Percentiles rank a stretch among this genome's conserved stretches.
Conservation (phyloP, 176 grass and related monocot genomes). For the Calamus simplicifolius region DNA sequence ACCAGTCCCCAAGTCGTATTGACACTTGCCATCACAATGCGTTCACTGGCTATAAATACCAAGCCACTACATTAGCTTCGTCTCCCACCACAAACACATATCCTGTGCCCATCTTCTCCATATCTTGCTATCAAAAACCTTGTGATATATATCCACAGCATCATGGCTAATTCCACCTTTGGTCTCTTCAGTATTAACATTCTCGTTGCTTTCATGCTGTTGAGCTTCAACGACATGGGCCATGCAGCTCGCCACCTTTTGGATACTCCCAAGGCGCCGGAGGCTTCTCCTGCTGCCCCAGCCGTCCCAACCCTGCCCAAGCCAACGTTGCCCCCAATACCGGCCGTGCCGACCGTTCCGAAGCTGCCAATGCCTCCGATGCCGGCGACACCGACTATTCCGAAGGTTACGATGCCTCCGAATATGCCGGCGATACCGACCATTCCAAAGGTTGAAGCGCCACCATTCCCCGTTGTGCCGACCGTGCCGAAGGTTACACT, state of each 20-base stretch:
- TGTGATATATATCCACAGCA: neutral
- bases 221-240: neutral
- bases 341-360: conserved; percentile 7
- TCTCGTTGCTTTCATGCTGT: conserved; percentile 7
- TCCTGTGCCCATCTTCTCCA: no score
- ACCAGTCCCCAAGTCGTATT: no score
- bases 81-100: no score
- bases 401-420: neutral
- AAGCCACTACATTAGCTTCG: no score
- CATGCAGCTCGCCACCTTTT: conserved; percentile 28
- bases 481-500: neutral
- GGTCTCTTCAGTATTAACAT: conserved; percentile 11
- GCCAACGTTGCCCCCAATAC: conserved; percentile 7
- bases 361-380: conserved; percentile 32
- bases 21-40: no score
- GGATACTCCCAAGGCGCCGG: neutral
- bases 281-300: conserved; percentile 1
- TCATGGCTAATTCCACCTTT: neutral
- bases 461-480: conserved; percentile 18
- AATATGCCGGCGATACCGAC: conserved; percentile 7
- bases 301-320: neutral
- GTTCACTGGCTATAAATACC: no score
- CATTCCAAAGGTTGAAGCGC: conserved; percentile 25
- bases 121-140: neutral
- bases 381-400: conserved; percentile 11